phyloP scores from a whole-genome alignment of 371 early-diverging fungal species.

The Circinella minor region DNA sequence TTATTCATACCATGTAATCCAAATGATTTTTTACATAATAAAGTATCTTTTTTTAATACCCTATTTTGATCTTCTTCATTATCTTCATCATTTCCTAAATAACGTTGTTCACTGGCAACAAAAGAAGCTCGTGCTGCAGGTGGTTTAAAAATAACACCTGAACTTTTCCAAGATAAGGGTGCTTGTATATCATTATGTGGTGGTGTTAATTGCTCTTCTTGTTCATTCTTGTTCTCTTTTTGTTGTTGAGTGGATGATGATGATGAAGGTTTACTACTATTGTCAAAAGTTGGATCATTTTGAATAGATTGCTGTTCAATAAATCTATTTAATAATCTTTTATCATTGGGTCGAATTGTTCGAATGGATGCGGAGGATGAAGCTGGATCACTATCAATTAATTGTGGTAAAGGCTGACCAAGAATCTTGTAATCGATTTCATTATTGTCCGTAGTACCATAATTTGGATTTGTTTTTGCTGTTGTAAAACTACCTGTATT shows the following conservation, averaged over 20 bases:
- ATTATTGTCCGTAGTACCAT: not conserved
- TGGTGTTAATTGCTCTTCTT: no score
- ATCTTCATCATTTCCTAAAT: not conserved
- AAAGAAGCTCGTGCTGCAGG: not conserved
- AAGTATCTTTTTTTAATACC: slow-evolving; percentile 30
- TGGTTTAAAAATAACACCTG: slow-evolving; percentile 34
- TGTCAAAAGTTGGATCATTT: no score
- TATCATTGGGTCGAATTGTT: not conserved
- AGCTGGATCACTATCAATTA: not conserved
- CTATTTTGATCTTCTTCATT: not conserved
- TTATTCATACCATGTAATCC: slow-evolving; percentile 12
- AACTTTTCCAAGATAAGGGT: slow-evolving; percentile 9
- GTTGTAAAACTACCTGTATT: not conserved
- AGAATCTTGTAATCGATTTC: not conserved
- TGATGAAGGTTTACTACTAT: not conserved
- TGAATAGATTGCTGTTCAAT: no score
- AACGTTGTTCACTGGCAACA: not conserved
- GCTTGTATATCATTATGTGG: no score
- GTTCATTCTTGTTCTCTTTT: not conserved
- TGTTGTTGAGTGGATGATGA: not conserved
- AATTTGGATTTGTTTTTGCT: not conserved
- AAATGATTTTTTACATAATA: slow-evolving; percentile 34
- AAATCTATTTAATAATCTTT: no score
- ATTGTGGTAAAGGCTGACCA: not conserved
- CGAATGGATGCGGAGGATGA: not conserved